Evolutionary conservation across 2,329 filamentous ascomycete species (phyloP), one percentile per base, ranked within the genome.

Genomic region (Penicillium thymicola): DNA sequence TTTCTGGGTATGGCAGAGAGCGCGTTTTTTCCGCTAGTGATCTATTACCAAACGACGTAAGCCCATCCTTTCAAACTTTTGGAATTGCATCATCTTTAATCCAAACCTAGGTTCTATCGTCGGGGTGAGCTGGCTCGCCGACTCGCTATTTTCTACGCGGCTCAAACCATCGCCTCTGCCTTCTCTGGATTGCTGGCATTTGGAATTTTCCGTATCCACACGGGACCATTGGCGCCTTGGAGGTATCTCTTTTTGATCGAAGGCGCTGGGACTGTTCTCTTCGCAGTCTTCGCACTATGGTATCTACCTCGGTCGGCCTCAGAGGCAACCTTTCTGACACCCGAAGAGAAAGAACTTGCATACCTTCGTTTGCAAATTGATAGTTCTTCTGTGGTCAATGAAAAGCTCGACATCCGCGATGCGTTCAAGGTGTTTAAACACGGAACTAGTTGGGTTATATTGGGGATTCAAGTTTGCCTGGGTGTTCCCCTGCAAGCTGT

Each of bases 161-260:
- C 64, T 6, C 63, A 65, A 38, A 69, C 60, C 2, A 67, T 68
- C 37, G 65, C 67, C 5, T 68, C 63, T 8, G 69, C 69, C 13
- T 72, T 71, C 41, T 70, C 68, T 0, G 69, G 69, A 1, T 58
- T 72, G 6, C 60, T 72, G n/a, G 69, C 72, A 2, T 78, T 76
- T 51, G 75, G 72, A 1, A 69, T 76, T 28, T 78, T 79, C 58
- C 73, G 70, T 27, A 71, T 78, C 38, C 54, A 72, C 9, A 63
- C 61, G 8, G 70, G 70, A 1, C 56, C 63, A 0, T 54, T 76
- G 1, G 68, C 72, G 6, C 64, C 68, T 48, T 79, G 77, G 77
- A 73, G 78, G 55, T 74, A 78, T 37, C 72, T 80, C 1, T 79
- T 80, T 57, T 64, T 81, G 45, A 73, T 79, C 10, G 77, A 81